Percentiles rank a stretch among this genome's conserved stretches.
phyloP scores from a whole-genome alignment of 2,329 filamentous ascomycete genomes.

The Biscogniauxia marginata region DNA sequence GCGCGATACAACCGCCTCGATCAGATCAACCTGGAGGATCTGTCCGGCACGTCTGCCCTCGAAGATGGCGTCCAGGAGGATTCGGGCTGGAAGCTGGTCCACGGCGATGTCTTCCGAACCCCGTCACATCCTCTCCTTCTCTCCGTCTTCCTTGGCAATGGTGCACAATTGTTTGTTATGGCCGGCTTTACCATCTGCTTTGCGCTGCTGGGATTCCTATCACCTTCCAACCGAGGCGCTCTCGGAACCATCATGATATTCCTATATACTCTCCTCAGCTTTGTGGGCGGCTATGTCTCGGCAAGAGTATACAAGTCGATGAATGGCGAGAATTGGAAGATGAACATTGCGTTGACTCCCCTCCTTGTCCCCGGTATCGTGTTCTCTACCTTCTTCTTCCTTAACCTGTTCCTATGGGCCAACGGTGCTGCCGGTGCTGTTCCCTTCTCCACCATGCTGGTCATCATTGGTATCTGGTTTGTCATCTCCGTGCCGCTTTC shows the following conservation, averaged over 20 bases:
- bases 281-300: conserved; percentile 87
- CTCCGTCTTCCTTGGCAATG: conserved; percentile 86
- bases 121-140: conserved; percentile 81
- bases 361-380: conserved; percentile 82
- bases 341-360: conserved; percentile 87
- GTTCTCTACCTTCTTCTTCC: conserved; percentile 84
- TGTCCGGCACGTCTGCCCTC: conserved; percentile 73
- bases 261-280: conserved; percentile 89
- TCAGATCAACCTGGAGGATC: conserved; percentile 83
- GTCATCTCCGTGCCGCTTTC: conserved; percentile 91
- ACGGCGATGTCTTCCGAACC: conserved; percentile 93
- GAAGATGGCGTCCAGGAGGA: conserved; percentile 97
- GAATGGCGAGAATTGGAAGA: conserved; percentile 89
- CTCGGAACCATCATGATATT: conserved; percentile 91
- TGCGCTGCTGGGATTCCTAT: conserved; percentile 90
- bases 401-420: conserved; percentile 95
- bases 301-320: conserved; percentile 93
- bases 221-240: conserved; percentile 91
- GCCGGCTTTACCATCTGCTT: conserved; percentile 91
- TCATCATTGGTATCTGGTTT: conserved; percentile 94
- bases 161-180: conserved; percentile 97
- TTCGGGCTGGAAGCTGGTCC: conserved; percentile 97
- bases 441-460: conserved; percentile 94
- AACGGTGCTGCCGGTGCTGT: conserved; percentile 91
- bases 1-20: conserved; percentile 94